phyloP scores from a whole-genome alignment of 306 rosid species.

The Boehmeria nivea region DNA sequence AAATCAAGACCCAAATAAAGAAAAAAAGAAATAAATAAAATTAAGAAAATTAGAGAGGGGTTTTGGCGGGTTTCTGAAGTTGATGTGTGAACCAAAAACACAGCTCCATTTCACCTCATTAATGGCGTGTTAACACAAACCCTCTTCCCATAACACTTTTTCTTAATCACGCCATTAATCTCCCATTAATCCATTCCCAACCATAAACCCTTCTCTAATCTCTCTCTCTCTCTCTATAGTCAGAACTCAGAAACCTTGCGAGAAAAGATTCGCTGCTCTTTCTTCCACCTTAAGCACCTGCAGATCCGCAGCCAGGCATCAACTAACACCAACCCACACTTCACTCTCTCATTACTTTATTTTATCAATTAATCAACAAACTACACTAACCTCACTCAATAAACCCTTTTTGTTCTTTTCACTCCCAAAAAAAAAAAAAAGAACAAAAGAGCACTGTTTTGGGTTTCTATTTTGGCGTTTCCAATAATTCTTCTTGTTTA shows the following conservation, averaged over 20 bases:
- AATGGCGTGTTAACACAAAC: slow-evolving; percentile 28
- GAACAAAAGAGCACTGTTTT: not conserved
- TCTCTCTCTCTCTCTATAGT: not conserved
- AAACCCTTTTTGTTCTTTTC: not conserved
- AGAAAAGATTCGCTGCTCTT: slow-evolving; percentile 30
- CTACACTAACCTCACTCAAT: not conserved
- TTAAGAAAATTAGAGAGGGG: slow-evolving; percentile 5
- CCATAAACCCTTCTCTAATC: not conserved
- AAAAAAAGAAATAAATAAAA: not conserved
- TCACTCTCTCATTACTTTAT: slow-evolving; percentile 10
- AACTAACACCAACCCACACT: slow-evolving; percentile 15
- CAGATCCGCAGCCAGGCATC: slow-evolving; percentile 38
- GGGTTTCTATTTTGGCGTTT: slow-evolving; percentile 32
- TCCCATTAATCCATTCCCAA: slow-evolving; percentile 1
- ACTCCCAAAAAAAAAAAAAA: not conserved
- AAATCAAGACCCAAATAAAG: not conserved
- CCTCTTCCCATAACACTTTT: slow-evolving; percentile 22
- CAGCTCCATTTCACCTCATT: slow-evolving; percentile 44
- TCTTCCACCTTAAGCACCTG: slow-evolving; percentile 37
- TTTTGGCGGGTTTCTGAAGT: slow-evolving; percentile 49
- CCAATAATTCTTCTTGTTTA: slow-evolving; percentile 14
- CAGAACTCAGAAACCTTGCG: slow-evolving; percentile 20
- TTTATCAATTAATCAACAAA: not conserved
- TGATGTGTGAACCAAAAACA: slow-evolving; percentile 33
- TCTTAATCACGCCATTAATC: not conserved